Evolutionary conservation across 2,329 filamentous ascomycete species (phyloP).

Genomic region (Sporothrix phasma): DNA sequence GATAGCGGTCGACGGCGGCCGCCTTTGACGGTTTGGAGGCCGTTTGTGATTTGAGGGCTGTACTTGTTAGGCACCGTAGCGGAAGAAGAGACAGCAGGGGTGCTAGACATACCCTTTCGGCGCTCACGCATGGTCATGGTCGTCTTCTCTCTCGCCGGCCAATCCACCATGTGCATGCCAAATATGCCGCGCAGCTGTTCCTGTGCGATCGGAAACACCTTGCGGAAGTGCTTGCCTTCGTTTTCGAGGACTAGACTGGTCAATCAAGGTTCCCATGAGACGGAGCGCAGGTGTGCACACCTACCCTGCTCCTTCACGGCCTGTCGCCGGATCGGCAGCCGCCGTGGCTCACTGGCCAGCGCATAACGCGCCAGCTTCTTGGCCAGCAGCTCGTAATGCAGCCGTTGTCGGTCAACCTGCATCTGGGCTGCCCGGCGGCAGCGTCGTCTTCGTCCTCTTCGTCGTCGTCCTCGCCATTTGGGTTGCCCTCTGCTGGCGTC

Average conservation of each 20-base stretch:
- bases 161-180: slow-evolving; percentile 85
- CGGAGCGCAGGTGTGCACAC: not conserved
- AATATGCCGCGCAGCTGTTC: slow-evolving; percentile 59
- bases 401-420: slow-evolving; percentile 22
- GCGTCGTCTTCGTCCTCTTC: slow-evolving; percentile 3
- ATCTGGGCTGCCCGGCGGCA: not conserved
- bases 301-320: slow-evolving; percentile 55
- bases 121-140: slow-evolving; percentile 58
- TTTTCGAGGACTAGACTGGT: slow-evolving; percentile 54
- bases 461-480: not conserved
- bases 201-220: slow-evolving; percentile 70
- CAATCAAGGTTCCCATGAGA: not conserved
- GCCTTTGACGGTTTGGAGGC: slow-evolving; percentile 41
- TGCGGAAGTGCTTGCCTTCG: slow-evolving; percentile 59
- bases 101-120: slow-evolving; percentile 49
- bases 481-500: not conserved
- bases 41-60: slow-evolving; percentile 2
- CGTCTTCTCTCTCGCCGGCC: slow-evolving; percentile 71
- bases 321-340: slow-evolving; percentile 48
- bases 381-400: slow-evolving; percentile 41
- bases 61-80: not conserved
- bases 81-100: not conserved
- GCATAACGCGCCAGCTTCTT: slow-evolving; percentile 62
- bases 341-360: slow-evolving; percentile 54
- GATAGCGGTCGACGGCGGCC: slow-evolving; percentile 55